A percentile compares a stretch with the other conserved stretches of the same genome.
phyloP scores from a whole-genome alignment of 192 early-diverging fungal genomes.

The Phlyctochytrium bullatum region DNA sequence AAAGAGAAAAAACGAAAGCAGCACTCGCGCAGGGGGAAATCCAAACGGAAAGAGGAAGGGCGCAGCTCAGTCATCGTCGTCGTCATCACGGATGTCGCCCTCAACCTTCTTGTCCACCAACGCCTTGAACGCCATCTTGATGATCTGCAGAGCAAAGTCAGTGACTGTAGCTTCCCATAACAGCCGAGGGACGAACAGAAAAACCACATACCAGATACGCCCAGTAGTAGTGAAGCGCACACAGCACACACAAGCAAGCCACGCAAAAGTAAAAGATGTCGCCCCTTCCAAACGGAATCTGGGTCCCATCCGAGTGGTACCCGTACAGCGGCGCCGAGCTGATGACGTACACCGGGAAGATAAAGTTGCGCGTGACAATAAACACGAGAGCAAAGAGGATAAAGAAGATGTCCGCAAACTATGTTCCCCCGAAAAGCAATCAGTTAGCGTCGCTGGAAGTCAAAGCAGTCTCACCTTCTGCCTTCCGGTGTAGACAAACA shows the following conservation, averaged over 20 bases:
- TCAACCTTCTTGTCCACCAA: slow-evolving; percentile 37
- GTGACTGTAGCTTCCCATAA: no score
- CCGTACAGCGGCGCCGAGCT: slow-evolving; percentile 4
- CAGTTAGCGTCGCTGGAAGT: no score
- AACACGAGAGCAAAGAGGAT: slow-evolving; percentile 25
- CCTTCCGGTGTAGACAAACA: slow-evolving; percentile 37
- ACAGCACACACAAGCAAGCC: slow-evolving; percentile 17
- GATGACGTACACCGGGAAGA: slow-evolving; percentile 28
- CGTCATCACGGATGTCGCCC: slow-evolving; percentile 46
- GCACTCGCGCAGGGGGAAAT: no score
- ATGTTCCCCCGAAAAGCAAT: no score
- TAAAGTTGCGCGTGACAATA: slow-evolving; percentile 19
- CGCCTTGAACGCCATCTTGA: slow-evolving; percentile 45
- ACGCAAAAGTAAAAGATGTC: slow-evolving; percentile 15
- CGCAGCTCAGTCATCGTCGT: slow-evolving; percentile 19
- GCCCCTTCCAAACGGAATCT: slow-evolving; percentile 18
- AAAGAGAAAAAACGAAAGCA: no score
- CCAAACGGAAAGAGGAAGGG: no score
- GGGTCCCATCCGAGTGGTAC: slow-evolving; percentile 23
- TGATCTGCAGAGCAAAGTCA: slow-evolving; percentile 32
- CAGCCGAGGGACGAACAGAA: background rate
- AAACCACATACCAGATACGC: slow-evolving; percentile 15
- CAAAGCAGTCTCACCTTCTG: slow-evolving; percentile 29
- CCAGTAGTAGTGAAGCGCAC: slow-evolving; percentile 24
- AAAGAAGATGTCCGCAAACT: slow-evolving; percentile 26